Evolutionary conservation across 225 moss, liverwort and hornwort genomes (phyloP), one percentile per base, ranked within the genome.

Genomic region (Pleurozium schreberi): DNA sequence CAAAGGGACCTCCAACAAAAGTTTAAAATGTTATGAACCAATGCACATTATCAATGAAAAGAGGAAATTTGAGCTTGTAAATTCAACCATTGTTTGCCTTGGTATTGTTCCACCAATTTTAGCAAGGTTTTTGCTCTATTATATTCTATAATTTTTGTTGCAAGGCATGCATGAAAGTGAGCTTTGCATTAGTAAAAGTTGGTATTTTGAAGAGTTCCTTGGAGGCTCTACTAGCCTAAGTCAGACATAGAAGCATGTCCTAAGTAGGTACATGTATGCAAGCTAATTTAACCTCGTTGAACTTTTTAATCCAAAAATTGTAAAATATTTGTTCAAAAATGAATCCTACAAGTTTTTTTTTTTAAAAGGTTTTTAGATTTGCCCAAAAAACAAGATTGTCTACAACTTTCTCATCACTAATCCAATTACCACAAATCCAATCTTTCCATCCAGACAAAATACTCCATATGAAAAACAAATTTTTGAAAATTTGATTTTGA

Each of bases 211-310:
- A 74, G 42, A 42, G 0, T 5, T 42, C 3, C 42, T 70, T 14
- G 14, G 5, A 2, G 9, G 11, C 2, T 28, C 10, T 73, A 73
- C 18, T 0, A 47, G 0, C 10, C 17, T 18, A 4, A 30, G 18
- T 73, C 1, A 1, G 1, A 71, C 0, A 28, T 45, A 26, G 28
- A 73, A 73, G 10, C 10, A 1, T 73, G 3, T 30, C 18, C 18
- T 30, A 18, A 6, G 1, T 73, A 2, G 30, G 1, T 18, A 47
- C 0, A 20, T 57, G 16, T 20, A 57, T 8, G n/a, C n/a, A n/a
- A n/a, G n/a, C n/a, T n/a, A n/a, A n/a, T n/a, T n/a, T n/a, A n/a
- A n/a, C n/a, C n/a, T n/a, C n/a, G n/a, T n/a, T n/a, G n/a, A n/a
- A n/a, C n/a, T n/a, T n/a, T n/a, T n/a, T n/a, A n/a, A n/a, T n/a